Evolutionary conservation across 176 grass and related monocot genomes (phyloP), one percentile per base, ranked within the genome.

Genomic region (Triticum urartu): DNA sequence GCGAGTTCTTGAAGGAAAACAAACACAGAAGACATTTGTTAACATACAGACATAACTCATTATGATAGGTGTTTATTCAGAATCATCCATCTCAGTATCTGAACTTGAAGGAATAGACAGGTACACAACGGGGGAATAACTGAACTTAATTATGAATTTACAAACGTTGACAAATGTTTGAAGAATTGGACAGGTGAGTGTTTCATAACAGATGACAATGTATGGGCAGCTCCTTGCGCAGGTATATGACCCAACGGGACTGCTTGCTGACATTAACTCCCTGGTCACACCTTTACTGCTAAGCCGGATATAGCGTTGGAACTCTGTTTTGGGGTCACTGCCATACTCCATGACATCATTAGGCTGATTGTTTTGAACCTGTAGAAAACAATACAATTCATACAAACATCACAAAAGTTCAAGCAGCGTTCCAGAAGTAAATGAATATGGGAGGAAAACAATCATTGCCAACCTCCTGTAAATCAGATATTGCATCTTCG

Each of bases 401-500:
- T 59, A 67, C 32, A 30, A 4, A 59, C 9, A 25, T 42, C 9
- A 47, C 26, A 72, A 43, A 72, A 34, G 22, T 86, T 7, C 36
- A 72, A 80, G 15, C 35, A 45, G 6, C 4, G 14, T 5, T 40
- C 1, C 24, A 18, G 30, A 54, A 81, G 6, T 34, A 40, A 40
- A 64, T 18, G 0, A 17, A 5, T 11, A 42, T 63, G 58, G 36
- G 13, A 33, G 25, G 40, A 77, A 54, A 77, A 17, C 3, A 63
- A 7, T 34, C n/a, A 11, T 2, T 64, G 71, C 56, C 25, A 58
- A 90, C 94, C 63, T 35, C 9, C 9, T 87, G 94, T 36, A 93
- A 50, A 84, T 97, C 87, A 4, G 87, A 97, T 86, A 97, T 86
- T 5, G 91, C 94, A 88, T 93, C 89, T 30, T 15, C 45, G 45